Base-by-base conservation (phyloP, 257 asterid genomes). In the Scutellaria galericulata region DNA sequence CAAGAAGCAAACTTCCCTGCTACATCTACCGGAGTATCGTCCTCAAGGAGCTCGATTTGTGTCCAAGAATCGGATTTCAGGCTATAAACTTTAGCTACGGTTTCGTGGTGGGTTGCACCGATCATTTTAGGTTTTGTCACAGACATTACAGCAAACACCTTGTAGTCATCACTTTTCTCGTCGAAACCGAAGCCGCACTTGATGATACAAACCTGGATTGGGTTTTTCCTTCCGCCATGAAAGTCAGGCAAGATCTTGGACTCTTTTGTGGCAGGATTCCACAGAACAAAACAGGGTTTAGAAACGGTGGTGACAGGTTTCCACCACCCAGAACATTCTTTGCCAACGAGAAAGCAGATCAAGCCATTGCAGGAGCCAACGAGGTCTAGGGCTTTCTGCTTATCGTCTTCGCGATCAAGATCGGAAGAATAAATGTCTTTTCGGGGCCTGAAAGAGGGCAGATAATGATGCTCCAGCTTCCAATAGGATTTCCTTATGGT, bases 311-410 rank as follows among this genome's bases (percentile, higher is more conserved):
- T 31, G 37, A 31, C 50, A 45, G 50, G 50, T 3, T 45, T 45
- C 50, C 50, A 45, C 50, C 9, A 45, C 0, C 1, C 7, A 37
- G 15, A 68, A 6, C 11, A 4, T 6, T n/a, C 46, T 13, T 10
- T 9, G 27, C 27, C 6, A 1, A 27, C 14, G 13, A 45, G 40
- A 61, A 70, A 0, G 47, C 75, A 70, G 14, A 77, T 14, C 41
- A 84, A 39, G 14, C 88, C 88, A 64, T 81, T 79, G 51, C 76
- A 78, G 45, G 56, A 74, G 15, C 85, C 87, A 12, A 83, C 55
- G 1, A 77, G 7, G 44, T 48, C 57, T 0, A 46, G 40, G 22
- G 14, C 0, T 6, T 7, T 3, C 44, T 62, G 54, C 18, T 3
- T 0, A 31, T 42, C 48, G 37, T 70, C 3, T 0, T 75, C 76